Conservation (phyloP, 2,329 filamentous ascomycete genomes). For the Colletotrichum sp. region DNA sequence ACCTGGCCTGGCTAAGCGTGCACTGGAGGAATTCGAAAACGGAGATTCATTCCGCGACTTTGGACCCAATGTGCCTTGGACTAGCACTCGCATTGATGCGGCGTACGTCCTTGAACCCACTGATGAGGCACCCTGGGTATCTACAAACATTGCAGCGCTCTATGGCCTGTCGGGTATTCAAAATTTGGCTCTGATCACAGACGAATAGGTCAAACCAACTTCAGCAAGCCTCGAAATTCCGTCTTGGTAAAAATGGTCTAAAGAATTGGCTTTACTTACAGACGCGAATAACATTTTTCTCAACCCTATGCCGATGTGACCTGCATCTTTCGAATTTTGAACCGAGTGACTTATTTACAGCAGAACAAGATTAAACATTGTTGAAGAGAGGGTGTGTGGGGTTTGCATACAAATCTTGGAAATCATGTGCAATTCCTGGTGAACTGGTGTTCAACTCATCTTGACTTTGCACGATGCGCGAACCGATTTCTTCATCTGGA, state of each 20-base stretch:
- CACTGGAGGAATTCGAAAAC: conserved; percentile 59
- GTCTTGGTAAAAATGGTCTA: too few relatives aligned
- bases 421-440: not conserved
- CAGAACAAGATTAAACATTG: not conserved
- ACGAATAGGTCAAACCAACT: too few relatives aligned
- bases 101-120: conserved; percentile 50
- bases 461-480: not conserved
- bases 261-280: too few relatives aligned
- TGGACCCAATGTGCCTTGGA: conserved; percentile 33
- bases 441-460: not conserved
- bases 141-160: conserved; percentile 60
- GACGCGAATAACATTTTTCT: too few relatives aligned
- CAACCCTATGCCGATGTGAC: too few relatives aligned
- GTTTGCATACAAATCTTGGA: not conserved
- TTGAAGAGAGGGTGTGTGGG: not conserved
- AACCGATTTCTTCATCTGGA: not conserved
- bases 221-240: too few relatives aligned
- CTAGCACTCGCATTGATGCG: conserved; percentile 42
- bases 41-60: conserved; percentile 46
- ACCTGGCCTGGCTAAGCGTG: conserved; percentile 49
- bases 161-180: conserved; percentile 64
- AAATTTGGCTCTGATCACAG: conserved; percentile 48
- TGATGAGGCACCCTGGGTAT: conserved; percentile 62
- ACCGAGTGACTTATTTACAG: not conserved
- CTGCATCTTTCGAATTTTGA: not conserved